A percentile compares a stretch with the other conserved stretches of the same genome.
These are phyloP conservation scores for Aspergillus fumigatus DNA, from an alignment of 2,329 filamentous ascomycete species.

Conservation along the genomic window DNA sequence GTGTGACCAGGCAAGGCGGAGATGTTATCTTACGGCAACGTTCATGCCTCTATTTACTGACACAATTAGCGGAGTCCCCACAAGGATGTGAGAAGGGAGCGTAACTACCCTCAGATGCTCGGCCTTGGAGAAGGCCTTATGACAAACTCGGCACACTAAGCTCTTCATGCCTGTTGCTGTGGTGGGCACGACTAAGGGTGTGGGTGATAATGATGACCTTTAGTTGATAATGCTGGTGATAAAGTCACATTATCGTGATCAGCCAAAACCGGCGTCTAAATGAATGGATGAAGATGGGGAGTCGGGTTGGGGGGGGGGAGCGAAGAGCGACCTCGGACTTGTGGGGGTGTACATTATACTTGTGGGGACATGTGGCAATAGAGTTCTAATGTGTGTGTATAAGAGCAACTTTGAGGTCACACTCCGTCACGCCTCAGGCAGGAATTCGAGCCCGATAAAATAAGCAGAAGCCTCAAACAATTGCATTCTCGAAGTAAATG, in stretches of 20 bases:
- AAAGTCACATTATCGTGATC: neutral
- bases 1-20: constrained; percentile 1
- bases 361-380: neutral
- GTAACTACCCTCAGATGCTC: constrained; percentile 37
- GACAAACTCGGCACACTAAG: constrained; percentile 36
- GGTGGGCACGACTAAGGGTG: constrained; percentile 1
- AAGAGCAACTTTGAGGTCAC: too few relatives aligned
- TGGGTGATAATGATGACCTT: neutral
- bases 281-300: neutral
- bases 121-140: constrained; percentile 40
- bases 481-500: neutral
- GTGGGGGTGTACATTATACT: too few relatives aligned
- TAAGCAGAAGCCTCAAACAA: neutral
- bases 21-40: constrained; percentile 35
- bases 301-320: too few relatives aligned
- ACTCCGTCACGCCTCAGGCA: neutral
- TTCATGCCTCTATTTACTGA: constrained; percentile 37
- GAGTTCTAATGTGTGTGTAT: neutral
- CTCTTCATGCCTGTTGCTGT: constrained; percentile 20
- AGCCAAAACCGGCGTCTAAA: neutral
- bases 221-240: neutral
- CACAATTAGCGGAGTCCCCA: constrained; percentile 13
- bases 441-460: too few relatives aligned
- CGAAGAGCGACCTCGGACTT: too few relatives aligned
- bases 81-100: constrained; percentile 6